These are phyloP conservation scores for Boletus huronensis DNA, from an alignment of 768 basidiomycete genomes.

Conservation along the genomic window DNA sequence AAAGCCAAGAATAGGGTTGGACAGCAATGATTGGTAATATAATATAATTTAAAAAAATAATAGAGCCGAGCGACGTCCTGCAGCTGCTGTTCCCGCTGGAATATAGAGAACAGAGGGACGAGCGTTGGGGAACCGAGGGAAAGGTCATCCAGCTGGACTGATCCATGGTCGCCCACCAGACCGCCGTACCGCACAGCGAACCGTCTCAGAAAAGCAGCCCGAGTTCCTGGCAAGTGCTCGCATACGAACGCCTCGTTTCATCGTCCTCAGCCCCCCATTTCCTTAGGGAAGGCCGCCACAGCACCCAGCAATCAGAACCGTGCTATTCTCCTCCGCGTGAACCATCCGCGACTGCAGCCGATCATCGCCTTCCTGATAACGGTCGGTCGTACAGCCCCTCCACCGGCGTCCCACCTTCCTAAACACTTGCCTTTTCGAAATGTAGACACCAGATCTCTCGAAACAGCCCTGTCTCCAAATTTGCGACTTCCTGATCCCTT, in stretches of 20 bases:
- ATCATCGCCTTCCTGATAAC: constrained; percentile 35
- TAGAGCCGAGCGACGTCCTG: constrained; percentile 3
- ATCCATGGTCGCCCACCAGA: constrained; percentile 30
- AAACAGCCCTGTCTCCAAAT: constrained; percentile 34
- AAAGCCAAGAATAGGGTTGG: constrained; percentile 1
- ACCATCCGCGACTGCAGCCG: constrained; percentile 24
- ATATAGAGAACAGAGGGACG: not conserved
- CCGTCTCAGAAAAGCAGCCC: constrained; percentile 23
- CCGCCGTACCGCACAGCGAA: constrained; percentile 26
- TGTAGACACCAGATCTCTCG: constrained; percentile 31
- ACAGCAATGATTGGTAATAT: constrained; percentile 12
- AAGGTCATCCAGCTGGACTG: too few relatives aligned
- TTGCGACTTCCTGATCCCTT: constrained; percentile 31
- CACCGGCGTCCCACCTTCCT: constrained; percentile 25
- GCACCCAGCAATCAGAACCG: constrained; percentile 21
- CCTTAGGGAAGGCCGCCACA: constrained; percentile 29
- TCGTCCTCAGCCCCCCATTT: constrained; percentile 16
- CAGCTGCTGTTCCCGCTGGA: too few relatives aligned
- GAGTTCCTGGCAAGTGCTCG: constrained; percentile 28
- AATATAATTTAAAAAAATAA: constrained; percentile 14
- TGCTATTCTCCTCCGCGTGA: constrained; percentile 21
- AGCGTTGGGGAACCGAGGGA: too few relatives aligned
- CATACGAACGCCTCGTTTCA: constrained; percentile 19
- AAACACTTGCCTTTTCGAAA: constrained; percentile 29
- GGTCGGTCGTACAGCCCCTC: constrained; percentile 24